A percentile compares a stretch with the other conserved stretches of the same genome.
These are phyloP conservation scores for Hymenoscyphus repandus DNA, from an alignment of 2,329 filamentous ascomycete species.

Conservation along the genomic window DNA sequence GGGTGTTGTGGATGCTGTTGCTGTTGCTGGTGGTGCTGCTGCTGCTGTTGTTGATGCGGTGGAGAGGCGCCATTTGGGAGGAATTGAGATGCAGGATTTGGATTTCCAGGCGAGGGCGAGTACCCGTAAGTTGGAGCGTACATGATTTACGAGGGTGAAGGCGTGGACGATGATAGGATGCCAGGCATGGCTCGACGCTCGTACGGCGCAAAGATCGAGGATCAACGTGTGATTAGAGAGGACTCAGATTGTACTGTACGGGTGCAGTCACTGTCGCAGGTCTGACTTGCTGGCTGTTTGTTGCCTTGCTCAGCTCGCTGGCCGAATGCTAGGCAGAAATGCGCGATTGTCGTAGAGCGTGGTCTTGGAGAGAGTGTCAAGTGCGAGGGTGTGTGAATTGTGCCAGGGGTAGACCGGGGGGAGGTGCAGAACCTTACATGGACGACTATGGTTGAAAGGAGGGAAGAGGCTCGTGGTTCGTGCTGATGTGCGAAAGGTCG, in stretches of 20 bases:
- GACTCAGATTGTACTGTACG: neutral
- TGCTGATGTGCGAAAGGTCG: neutral
- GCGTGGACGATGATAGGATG: conserved; percentile 8
- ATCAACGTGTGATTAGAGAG: conserved; percentile 4
- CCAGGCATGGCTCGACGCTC: conserved; percentile 7
- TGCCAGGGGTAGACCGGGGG: too few species aligned
- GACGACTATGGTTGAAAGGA: too few species aligned
- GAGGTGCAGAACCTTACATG: too few species aligned
- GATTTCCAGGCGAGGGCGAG: conserved; percentile 6
- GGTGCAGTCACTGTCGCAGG: too few species aligned
- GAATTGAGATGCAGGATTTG: conserved; percentile 10
- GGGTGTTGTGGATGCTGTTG: conserved; percentile 6
- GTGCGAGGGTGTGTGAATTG: too few species aligned
- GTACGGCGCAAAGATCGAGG: conserved; percentile 1
- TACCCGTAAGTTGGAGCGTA: conserved; percentile 15
- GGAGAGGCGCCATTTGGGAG: conserved; percentile 14
- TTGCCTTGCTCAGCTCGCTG: too few species aligned
- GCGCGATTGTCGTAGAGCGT: too few species aligned
- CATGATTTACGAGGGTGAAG: conserved; percentile 9
- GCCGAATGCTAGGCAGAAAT: too few species aligned
- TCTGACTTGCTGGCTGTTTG: too few species aligned
- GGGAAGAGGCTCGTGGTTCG: too few species aligned
- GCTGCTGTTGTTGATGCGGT: neutral
- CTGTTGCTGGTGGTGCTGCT: conserved; percentile 1
- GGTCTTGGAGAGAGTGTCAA: too few species aligned